Base-by-base conservation (phyloP, 345 rosid genomes). In the Clausena lansium region DNA sequence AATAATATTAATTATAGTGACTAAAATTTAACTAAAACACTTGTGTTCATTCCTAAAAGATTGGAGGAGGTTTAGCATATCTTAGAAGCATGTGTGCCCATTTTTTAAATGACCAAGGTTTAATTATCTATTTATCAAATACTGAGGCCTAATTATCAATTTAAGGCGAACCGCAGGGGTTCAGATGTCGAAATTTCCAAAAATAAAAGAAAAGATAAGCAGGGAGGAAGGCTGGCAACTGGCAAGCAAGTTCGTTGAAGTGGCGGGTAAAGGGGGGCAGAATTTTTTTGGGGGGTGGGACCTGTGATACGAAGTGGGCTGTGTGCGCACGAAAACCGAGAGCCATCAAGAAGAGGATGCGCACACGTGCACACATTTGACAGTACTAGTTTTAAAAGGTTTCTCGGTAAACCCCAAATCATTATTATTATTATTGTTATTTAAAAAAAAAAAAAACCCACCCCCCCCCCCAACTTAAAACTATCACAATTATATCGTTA, bases 331-430 rank as follows among this genome's bases (percentile, higher is more conserved):
- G 77, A 78, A 82, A 70, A 32, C 77, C 81, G 77, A 78, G 71
- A 70, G 32, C 85, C 82, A 82, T 75, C 70, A 17, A 73, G 25
- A 63, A 32, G 58, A 64, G 64, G 74, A 71, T 76, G 80, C 19
- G 70, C 84, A 82, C 85, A 82, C 85, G 85, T 82, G 85, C 85
- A 71, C 77, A 33, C 22, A 27, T 67, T 74, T 63, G 60, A 67
- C 75, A 77, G n/a, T 54, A 17, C 13, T 17, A 54, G 10, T 59
- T 68, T 58, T 27, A 9, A 3, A 11, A 4, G 4, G 22, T 68
- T 68, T 63, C 67, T 30, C 67, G 9, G 38, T 30, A 13, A 14
- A 28, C 20, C 27, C 4, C 28, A 57, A n/a, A 57, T 5, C 20
- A 45, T 30, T 30, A 30, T 30, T 30, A 30, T 30, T 30, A n/a